These are phyloP conservation scores for Danielia reshetovae DNA, from an alignment of 805 yeast species.

Conservation along the genomic window DNA sequence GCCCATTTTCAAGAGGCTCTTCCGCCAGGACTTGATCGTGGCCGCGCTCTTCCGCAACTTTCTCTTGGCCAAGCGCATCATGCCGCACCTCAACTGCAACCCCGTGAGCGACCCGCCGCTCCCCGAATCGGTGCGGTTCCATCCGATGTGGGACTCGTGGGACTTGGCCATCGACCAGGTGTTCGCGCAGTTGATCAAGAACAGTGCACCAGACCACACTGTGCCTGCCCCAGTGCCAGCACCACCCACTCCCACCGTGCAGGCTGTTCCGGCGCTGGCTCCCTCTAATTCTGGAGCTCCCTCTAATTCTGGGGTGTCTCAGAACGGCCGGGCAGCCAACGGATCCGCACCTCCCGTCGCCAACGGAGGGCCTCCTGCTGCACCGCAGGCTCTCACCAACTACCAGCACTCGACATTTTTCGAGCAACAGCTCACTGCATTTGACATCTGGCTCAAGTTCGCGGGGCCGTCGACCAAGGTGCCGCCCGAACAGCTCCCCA, in stretches of 20 bases:
- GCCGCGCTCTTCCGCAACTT: slow-evolving; percentile 95
- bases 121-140: slow-evolving; percentile 76
- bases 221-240: slow-evolving; percentile 1
- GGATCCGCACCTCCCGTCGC: not conserved
- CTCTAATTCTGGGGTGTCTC: too few species aligned
- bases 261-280: not conserved
- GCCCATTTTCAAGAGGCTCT: slow-evolving; percentile 81
- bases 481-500: slow-evolving; percentile 94
- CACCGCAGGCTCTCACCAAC: slow-evolving; percentile 31
- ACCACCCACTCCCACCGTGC: not conserved
- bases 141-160: slow-evolving; percentile 98
- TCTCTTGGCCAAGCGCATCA: slow-evolving; percentile 82
- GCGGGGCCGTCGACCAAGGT: slow-evolving; percentile 73
- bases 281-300: too few species aligned
- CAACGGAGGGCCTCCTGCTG: not conserved
- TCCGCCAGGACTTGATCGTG: slow-evolving; percentile 93
- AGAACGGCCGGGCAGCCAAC: not conserved
- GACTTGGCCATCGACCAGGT: slow-evolving; percentile 96
- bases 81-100: slow-evolving; percentile 91
- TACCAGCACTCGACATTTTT: slow-evolving; percentile 92
- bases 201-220: slow-evolving; percentile 23
- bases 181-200: slow-evolving; percentile 60
- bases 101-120: slow-evolving; percentile 92
- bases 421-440: slow-evolving; percentile 94
- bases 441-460: slow-evolving; percentile 92